phyloP scores from a whole-genome alignment of 306 rosid species.

The Bauhinia variegata region DNA sequence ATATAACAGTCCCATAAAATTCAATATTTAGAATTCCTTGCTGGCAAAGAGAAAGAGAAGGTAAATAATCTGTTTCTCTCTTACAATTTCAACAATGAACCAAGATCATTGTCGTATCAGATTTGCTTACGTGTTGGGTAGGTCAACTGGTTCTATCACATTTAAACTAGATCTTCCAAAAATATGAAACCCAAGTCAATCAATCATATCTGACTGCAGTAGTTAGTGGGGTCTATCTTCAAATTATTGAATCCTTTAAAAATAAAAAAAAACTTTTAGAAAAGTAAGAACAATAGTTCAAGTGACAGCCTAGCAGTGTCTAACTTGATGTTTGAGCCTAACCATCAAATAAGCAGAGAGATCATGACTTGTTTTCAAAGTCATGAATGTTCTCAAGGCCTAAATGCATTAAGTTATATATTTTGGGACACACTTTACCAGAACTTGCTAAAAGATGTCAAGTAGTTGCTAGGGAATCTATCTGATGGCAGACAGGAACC shows the following conservation, averaged over 20 bases:
- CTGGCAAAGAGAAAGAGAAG: conserved; percentile 1
- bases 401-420: conserved; percentile 27
- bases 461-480: conserved; percentile 40
- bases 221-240: conserved; percentile 61
- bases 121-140: conserved; percentile 19
- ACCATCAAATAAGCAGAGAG: conserved; percentile 48
- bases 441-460: conserved; percentile 31
- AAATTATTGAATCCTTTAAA: conserved; percentile 49
- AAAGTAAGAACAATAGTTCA: conserved; percentile 41
- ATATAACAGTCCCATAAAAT: not conserved
- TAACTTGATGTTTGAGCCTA: too few species aligned
- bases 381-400: conserved; percentile 33
- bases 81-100: not conserved
- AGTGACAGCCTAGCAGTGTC: conserved; percentile 57
- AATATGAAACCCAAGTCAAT: conserved; percentile 15
- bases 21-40: not conserved
- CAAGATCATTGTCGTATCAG: not conserved
- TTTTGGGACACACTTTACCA: conserved; percentile 40
- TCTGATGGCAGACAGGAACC: conserved; percentile 42
- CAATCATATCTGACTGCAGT: conserved; percentile 34
- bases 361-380: conserved; percentile 39
- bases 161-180: conserved; percentile 26
- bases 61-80: not conserved
- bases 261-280: conserved; percentile 46
- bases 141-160: conserved; percentile 28